A percentile compares a stretch with the other conserved stretches of the same genome.
Evolutionary conservation across 2,329 filamentous ascomycete genomes (phyloP).

Genomic region (Clathrospora elynae): DNA sequence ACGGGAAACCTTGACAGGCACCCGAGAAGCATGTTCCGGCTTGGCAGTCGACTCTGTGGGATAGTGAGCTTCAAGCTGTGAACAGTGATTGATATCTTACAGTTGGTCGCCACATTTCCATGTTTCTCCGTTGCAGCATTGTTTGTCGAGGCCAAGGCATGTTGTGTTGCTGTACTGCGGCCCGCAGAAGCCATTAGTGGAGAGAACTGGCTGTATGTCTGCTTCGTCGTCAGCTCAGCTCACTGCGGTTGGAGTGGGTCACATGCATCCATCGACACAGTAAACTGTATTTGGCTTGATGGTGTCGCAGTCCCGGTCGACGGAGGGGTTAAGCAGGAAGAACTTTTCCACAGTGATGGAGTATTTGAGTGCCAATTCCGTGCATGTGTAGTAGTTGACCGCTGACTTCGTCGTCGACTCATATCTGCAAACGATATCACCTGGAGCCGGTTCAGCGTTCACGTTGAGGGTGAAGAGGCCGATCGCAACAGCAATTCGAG

Average conservation of each 20-base stretch:
- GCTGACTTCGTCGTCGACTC: too few relatives aligned
- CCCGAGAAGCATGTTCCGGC: conserved; percentile 43
- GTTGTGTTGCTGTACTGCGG: conserved; percentile 41
- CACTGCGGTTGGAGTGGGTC: too few relatives aligned
- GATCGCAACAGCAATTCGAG: background rate
- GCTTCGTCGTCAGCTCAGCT: too few relatives aligned
- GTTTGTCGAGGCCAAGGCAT: conserved; percentile 35
- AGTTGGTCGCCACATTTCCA: conserved; percentile 5
- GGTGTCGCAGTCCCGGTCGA: too few relatives aligned
- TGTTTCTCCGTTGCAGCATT: conserved; percentile 17
- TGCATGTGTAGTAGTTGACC: too few relatives aligned
- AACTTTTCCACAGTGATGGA: too few relatives aligned
- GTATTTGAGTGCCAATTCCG: too few relatives aligned
- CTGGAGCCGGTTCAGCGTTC: background rate
- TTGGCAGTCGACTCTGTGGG: conserved; percentile 38
- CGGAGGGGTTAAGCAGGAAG: too few relatives aligned
- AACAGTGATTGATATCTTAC: conserved; percentile 2
- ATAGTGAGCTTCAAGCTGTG: background rate
- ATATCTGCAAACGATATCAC: conserved; percentile 3
- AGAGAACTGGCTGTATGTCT: conserved; percentile 8
- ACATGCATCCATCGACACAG: too few relatives aligned
- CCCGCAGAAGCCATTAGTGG: conserved; percentile 39
- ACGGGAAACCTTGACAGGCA: conserved; percentile 31
- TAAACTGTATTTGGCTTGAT: too few relatives aligned
- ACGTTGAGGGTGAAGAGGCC: background rate